Conservation (phyloP, 2,329 filamentous ascomycete species). For the Hymenoscyphus fraxineus region DNA sequence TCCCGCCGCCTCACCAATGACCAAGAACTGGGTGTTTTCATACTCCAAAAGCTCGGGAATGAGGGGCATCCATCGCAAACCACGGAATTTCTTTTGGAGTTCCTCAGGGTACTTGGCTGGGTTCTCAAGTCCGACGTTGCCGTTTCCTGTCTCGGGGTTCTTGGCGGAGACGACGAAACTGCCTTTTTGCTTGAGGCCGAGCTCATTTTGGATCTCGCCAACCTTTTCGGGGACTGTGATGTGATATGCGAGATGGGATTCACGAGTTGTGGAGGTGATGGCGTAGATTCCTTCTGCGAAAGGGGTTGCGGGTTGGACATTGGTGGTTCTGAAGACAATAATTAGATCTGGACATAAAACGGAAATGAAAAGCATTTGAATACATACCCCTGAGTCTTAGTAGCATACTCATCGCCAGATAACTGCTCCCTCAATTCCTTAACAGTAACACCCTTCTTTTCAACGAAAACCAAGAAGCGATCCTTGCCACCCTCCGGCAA, state of each 20-base stretch:
- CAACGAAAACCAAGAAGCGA: slow-evolving; percentile 77
- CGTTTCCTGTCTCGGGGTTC: slow-evolving; percentile 70
- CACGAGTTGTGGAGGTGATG: slow-evolving; percentile 66
- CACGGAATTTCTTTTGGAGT: slow-evolving; percentile 68
- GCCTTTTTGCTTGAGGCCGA: slow-evolving; percentile 68
- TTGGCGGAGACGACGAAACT: slow-evolving; percentile 77
- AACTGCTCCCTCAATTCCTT: slow-evolving; percentile 70
- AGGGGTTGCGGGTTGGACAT: slow-evolving; percentile 65
- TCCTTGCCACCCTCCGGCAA: slow-evolving; percentile 67
- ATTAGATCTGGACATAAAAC: neutral
- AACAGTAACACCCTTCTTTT: slow-evolving; percentile 65
- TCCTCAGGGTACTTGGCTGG: slow-evolving; percentile 67
- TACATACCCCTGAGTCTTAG: slow-evolving; percentile 62
- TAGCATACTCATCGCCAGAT: slow-evolving; percentile 63
- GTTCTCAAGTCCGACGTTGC: slow-evolving; percentile 59
- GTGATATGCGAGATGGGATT: slow-evolving; percentile 76
- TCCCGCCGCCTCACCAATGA: slow-evolving; percentile 66
- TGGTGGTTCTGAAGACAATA: slow-evolving; percentile 44
- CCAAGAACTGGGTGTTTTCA: slow-evolving; percentile 69
- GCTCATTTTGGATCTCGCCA: slow-evolving; percentile 68
- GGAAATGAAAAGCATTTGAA: too few relatives aligned
- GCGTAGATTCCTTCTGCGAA: slow-evolving; percentile 85
- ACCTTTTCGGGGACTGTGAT: slow-evolving; percentile 68
- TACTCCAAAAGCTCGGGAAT: slow-evolving; percentile 72
- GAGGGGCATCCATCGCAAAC: slow-evolving; percentile 70